These are phyloP conservation scores for Didymella glomerata DNA, from an alignment of 2,329 filamentous ascomycete genomes.

Conservation along the genomic window DNA sequence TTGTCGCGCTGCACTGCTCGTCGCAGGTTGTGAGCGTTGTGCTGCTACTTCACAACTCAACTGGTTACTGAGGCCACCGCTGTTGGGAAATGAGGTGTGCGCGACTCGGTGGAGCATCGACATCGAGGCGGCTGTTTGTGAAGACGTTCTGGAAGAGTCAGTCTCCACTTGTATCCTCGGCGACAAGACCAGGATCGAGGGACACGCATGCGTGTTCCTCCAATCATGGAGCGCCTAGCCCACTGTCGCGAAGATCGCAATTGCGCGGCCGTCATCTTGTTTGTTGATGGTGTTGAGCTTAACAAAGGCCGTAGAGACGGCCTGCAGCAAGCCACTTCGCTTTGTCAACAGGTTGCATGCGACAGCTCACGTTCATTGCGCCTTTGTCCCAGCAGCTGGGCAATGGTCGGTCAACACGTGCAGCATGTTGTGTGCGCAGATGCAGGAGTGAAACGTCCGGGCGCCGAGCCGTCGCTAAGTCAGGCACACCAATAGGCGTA, in stretches of 20 bases:
- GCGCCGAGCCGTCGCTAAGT: conserved; percentile 33
- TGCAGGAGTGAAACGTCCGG: conserved; percentile 26
- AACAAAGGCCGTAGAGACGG: conserved; percentile 4
- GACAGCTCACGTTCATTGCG: conserved; percentile 26
- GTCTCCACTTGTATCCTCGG: conserved; percentile 29
- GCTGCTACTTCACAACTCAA: conserved; percentile 15
- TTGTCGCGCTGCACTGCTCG: conserved; percentile 2
- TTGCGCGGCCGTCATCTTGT: conserved; percentile 38
- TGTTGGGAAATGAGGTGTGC: conserved; percentile 31
- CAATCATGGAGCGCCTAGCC: conserved; percentile 28
- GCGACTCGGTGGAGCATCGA: conserved; percentile 18
- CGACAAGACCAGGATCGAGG: conserved; percentile 30
- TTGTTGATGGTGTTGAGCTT: conserved; percentile 14
- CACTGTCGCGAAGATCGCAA: conserved; percentile 39
- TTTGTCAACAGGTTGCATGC: conserved; percentile 12
- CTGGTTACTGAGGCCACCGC: conserved; percentile 13
- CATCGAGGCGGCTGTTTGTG: conserved; percentile 28
- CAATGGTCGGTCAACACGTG: conserved; percentile 35
- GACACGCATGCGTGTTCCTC: conserved; percentile 27
- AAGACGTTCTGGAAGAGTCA: conserved; percentile 38
- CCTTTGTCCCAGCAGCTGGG: conserved; percentile 22
- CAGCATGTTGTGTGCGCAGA: conserved; percentile 20
- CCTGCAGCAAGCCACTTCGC: conserved; percentile 10
- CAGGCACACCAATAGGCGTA: conserved; percentile 46
- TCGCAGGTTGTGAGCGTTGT: conserved; percentile 7